A percentile compares a stretch with the other conserved stretches of the same genome.
These are phyloP conservation scores for Arabidopsis lyrata DNA, from an alignment of 441 rosid species.

Conservation along the genomic window DNA sequence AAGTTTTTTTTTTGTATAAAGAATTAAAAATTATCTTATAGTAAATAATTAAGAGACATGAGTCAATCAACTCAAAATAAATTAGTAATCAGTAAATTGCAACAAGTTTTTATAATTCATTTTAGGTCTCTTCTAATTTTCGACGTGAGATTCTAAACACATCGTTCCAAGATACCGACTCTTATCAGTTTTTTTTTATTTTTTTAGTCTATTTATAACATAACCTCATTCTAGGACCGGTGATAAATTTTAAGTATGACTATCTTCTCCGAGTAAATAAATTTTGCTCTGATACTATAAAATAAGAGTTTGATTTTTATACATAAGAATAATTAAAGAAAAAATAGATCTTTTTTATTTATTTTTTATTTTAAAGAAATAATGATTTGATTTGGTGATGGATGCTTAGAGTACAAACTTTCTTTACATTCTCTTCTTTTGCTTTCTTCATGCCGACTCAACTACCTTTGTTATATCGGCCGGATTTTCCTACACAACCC, in stretches of 20 bases:
- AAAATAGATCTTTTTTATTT: not conserved
- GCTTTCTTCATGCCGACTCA: slow-evolving; percentile 32
- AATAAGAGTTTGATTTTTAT: not conserved
- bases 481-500: slow-evolving; percentile 27
- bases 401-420: slow-evolving; percentile 9
- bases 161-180: not conserved
- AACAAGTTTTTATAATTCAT: not conserved
- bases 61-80: not conserved
- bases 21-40: too few species aligned
- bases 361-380: not conserved
- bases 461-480: slow-evolving; percentile 26
- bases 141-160: too few species aligned
- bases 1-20: too few species aligned
- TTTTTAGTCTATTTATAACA: not conserved
- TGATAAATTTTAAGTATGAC: not conserved
- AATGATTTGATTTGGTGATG: not conserved
- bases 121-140: not conserved
- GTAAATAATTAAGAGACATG: too few species aligned
- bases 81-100: not conserved
- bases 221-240: not conserved
- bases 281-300: not conserved
- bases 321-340: not conserved
- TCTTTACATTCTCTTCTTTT: not conserved
- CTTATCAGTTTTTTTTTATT: not conserved
- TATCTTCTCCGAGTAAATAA: not conserved